Evolutionary conservation across 441 rosid genomes (phyloP).

Genomic region (Adansonia gregorii): DNA sequence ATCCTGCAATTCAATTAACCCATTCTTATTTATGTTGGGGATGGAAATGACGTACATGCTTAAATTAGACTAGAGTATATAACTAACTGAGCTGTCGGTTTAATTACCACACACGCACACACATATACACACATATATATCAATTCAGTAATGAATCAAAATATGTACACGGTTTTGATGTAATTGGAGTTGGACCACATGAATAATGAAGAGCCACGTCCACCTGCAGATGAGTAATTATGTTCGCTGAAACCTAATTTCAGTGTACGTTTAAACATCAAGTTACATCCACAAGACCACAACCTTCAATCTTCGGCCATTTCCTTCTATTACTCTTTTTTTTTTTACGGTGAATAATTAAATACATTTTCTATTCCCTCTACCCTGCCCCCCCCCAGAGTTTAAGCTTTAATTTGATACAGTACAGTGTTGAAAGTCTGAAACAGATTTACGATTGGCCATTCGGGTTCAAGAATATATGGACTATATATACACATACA

Average conservation of each 20-base stretch:
- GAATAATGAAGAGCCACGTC: constrained; percentile 33
- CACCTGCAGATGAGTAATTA: constrained; percentile 22
- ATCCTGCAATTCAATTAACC: background rate
- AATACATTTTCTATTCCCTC: background rate
- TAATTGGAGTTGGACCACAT: constrained; percentile 38
- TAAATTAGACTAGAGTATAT: background rate
- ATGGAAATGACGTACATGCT: background rate
- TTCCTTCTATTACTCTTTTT: background rate
- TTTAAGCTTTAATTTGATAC: background rate
- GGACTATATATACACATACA: too few relatives aligned
- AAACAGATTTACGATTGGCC: too few relatives aligned
- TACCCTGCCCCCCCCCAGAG: background rate
- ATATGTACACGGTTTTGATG: background rate
- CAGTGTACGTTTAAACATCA: background rate
- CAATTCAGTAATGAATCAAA: too few relatives aligned
- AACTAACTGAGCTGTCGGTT: background rate
- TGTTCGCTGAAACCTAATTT: constrained; percentile 3
- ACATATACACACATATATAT: too few relatives aligned
- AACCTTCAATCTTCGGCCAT: background rate
- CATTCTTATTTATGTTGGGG: background rate
- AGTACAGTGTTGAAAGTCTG: background rate
- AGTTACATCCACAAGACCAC: background rate
- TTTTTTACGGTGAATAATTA: background rate
- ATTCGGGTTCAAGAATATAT: too few relatives aligned
- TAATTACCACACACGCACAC: background rate